Base-by-base conservation (phyloP, 2,329 filamentous ascomycete genomes). In the Arthrobotrys iridis region DNA sequence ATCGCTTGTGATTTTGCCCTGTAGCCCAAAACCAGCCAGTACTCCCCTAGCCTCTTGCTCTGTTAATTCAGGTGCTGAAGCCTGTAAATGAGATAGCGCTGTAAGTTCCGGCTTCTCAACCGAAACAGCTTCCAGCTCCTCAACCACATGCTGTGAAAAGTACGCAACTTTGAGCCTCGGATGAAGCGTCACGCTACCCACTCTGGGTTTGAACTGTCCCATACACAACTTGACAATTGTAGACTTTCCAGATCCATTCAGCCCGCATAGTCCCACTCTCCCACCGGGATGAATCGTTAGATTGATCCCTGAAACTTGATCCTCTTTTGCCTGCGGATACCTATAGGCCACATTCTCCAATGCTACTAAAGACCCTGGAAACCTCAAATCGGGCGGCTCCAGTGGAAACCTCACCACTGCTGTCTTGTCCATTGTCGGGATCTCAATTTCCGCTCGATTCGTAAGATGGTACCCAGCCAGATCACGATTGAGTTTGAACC, bases 221-320 rank as follows among this genome's bases (percentile, higher is more conserved):
- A 89, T 88, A 1, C 94, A 85, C 2, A 94, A 83, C 52, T 87
- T 89, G 70, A 94, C 85, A 7, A 96, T 84, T 0, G 92, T 95
- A 0, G 91, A 92, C 81, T 96, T 96, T 1, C 93, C 93, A 0
- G 88, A 87, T 0, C 92, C 93, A 80, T 96, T 96, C 45, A 95
- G 84, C 0, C 92, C 93, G 22, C 92, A 85, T 41, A 96, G 85
- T 0, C 91, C 92, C 22, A 94, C 84, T 0, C 92, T 86, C 77
- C 93, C 90, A 7, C 91, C 90, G 80, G 88, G 87, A 71, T 91
- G 87, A 10, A 96, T 86, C 0, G 89, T 89, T 10, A 96, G 82
- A 57, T 86, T 87, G 28, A 93, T 82, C 6, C 89, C 87, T 20
- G 88, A 85, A 13, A 95, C 81, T 7, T 90, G 22, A 22, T 68